phyloP scores from a whole-genome alignment of 169 alveolate genomes.

The Eimeria sp. region DNA sequence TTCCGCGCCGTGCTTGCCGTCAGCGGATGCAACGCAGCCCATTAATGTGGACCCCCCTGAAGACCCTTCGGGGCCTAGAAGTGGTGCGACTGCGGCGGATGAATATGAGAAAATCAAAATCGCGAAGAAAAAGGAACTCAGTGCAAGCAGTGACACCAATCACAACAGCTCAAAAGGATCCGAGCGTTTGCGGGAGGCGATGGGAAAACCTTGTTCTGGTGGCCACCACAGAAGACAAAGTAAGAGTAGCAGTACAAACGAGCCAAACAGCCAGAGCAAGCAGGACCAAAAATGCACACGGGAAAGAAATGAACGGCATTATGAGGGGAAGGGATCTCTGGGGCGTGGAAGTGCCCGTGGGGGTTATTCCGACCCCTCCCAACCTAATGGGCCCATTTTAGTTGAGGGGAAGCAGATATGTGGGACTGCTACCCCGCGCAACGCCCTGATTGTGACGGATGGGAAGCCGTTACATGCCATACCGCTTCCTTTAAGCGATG shows the following conservation, averaged over 20 bases:
- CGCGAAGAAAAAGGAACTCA: not conserved
- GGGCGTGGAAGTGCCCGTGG: not conserved
- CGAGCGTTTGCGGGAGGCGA: not conserved
- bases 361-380: not conserved
- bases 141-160: not conserved
- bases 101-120: not conserved
- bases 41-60: not conserved
- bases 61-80: not conserved
- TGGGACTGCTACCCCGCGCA: conserved; percentile 22
- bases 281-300: conserved; percentile 7
- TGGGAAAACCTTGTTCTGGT: not conserved
- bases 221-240: conserved; percentile 38
- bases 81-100: not conserved
- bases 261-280: not conserved
- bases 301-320: not conserved
- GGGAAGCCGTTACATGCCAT: conserved; percentile 35
- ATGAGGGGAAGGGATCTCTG: not conserved
- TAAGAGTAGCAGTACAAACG: not conserved
- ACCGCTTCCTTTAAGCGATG: not conserved
- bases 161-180: not conserved
- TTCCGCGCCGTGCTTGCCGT: not conserved
- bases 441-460: conserved; percentile 43
- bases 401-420: not conserved
- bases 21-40: conserved; percentile 33
- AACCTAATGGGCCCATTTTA: not conserved